Evolutionary conservation across 2,329 filamentous ascomycete genomes (phyloP).

Genomic region (Lachnellula willkommii): DNA sequence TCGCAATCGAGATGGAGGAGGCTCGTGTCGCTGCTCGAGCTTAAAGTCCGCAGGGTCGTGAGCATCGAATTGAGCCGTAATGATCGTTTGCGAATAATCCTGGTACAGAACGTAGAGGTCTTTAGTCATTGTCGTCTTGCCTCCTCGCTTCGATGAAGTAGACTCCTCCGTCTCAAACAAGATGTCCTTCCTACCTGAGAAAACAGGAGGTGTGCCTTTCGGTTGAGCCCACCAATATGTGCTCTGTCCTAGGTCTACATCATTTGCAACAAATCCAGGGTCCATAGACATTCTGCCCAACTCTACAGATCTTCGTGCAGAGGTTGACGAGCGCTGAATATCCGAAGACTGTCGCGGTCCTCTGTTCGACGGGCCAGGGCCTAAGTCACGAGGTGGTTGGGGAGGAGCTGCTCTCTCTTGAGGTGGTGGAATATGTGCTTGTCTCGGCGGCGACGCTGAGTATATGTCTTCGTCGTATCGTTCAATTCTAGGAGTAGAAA

Average conservation of each 20-base stretch:
- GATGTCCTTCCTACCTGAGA: conserved; percentile 79
- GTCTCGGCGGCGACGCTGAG: conserved; percentile 31
- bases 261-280: conserved; percentile 78
- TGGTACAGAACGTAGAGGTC: conserved; percentile 85
- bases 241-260: conserved; percentile 70
- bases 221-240: conserved; percentile 85
- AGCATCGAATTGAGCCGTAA: conserved; percentile 74
- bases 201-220: conserved; percentile 70
- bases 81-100: conserved; percentile 92
- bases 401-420: conserved; percentile 38
- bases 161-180: conserved; percentile 78
- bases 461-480: conserved; percentile 30
- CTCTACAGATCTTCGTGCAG: conserved; percentile 57
- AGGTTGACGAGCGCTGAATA: conserved; percentile 46
- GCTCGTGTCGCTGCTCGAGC: conserved; percentile 81
- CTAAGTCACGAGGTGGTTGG: conserved; percentile 41
- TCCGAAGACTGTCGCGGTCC: conserved; percentile 58
- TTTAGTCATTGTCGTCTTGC: conserved; percentile 68
- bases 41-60: conserved; percentile 66
- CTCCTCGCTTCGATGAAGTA: conserved; percentile 61
- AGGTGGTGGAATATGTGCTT: conserved; percentile 21
- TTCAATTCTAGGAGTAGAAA: conserved; percentile 20
- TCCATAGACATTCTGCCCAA: conserved; percentile 68
- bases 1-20: conserved; percentile 72
- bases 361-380: conserved; percentile 25